A percentile compares a stretch with the other conserved stretches of the same genome.
Evolutionary conservation across 768 basidiomycete genomes (phyloP).

Genomic region (Lactarius hengduanensis): DNA sequence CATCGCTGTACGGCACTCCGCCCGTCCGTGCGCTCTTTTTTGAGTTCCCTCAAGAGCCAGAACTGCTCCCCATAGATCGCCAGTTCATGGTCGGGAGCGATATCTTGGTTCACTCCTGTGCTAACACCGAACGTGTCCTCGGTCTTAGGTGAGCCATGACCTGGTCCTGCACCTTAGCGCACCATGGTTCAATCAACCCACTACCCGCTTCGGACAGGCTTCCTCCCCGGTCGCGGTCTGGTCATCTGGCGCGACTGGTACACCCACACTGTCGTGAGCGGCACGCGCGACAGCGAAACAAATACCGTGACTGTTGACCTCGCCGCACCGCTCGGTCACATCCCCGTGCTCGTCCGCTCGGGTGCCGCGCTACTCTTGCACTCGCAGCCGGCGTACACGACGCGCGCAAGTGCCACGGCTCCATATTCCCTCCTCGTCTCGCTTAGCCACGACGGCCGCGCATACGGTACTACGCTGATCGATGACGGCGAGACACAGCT

Average conservation of each 20-base stretch:
- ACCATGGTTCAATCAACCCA: neutral
- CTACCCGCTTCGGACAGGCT: slow-evolving; percentile 39
- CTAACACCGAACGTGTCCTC: slow-evolving; percentile 63
- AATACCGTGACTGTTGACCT: slow-evolving; percentile 44
- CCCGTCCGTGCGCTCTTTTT: slow-evolving; percentile 75
- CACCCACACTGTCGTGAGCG: slow-evolving; percentile 55
- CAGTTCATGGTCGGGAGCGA: slow-evolving; percentile 74
- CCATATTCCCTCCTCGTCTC: slow-evolving; percentile 65
- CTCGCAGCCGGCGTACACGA: slow-evolving; percentile 61
- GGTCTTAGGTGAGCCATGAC: slow-evolving; percentile 52
- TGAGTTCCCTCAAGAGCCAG: slow-evolving; percentile 71
- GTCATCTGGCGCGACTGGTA: slow-evolving; percentile 74
- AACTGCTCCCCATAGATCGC: slow-evolving; percentile 56
- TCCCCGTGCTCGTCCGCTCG: slow-evolving; percentile 74
- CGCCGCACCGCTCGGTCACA: slow-evolving; percentile 68
- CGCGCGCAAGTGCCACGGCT: slow-evolving; percentile 59
- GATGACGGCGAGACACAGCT: slow-evolving; percentile 68
- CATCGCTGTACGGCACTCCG: slow-evolving; percentile 63
- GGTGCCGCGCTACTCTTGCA: slow-evolving; percentile 65
- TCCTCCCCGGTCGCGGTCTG: slow-evolving; percentile 60
- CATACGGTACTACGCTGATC: slow-evolving; percentile 60
- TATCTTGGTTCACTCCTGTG: slow-evolving; percentile 76
- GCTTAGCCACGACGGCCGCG: slow-evolving; percentile 45
- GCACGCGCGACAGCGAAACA: slow-evolving; percentile 35
- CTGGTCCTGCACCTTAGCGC: neutral